Conservation (phyloP, 2,329 filamentous ascomycete species). For the Pseudopithomyces chartarum region DNA sequence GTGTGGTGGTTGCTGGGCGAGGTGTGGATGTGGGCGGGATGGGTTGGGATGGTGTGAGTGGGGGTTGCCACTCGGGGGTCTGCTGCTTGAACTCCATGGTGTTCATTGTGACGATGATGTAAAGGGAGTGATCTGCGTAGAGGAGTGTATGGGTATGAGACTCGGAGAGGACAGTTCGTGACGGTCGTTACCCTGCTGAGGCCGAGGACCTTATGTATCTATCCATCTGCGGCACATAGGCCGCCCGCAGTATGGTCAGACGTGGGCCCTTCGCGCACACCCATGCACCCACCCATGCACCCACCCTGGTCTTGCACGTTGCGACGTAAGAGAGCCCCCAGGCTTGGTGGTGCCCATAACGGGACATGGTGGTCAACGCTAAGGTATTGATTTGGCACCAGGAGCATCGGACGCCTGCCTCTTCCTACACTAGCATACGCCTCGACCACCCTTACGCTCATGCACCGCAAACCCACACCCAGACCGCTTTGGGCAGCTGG, state of each 20-base stretch:
- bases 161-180: not conserved
- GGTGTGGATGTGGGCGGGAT: conserved; percentile 12
- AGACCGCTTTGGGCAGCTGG: conserved; percentile 4
- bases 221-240: conserved; percentile 8
- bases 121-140: conserved; percentile 3
- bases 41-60: conserved; percentile 16
- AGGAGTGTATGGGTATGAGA: not conserved
- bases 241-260: conserved; percentile 11
- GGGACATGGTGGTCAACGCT: conserved; percentile 6
- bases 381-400: conserved; percentile 8
- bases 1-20: conserved; percentile 24
- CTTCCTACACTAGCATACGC: conserved; percentile 6
- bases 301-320: conserved; percentile 4
- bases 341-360: conserved; percentile 8
- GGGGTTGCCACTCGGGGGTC: conserved; percentile 27
- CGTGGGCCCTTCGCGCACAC: conserved; percentile 10
- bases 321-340: conserved; percentile 8
- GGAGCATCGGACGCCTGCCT: conserved; percentile 15
- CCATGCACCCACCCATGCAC: conserved; percentile 1
- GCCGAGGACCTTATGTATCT: conserved; percentile 24
- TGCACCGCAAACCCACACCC: not conserved
- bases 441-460: conserved; percentile 1
- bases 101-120: conserved; percentile 4
- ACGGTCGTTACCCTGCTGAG: conserved; percentile 9
- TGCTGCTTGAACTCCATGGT: conserved; percentile 31